Evolutionary conservation across 2,329 filamentous ascomycete species (phyloP).

Genomic region (Cladosporium sp.): DNA sequence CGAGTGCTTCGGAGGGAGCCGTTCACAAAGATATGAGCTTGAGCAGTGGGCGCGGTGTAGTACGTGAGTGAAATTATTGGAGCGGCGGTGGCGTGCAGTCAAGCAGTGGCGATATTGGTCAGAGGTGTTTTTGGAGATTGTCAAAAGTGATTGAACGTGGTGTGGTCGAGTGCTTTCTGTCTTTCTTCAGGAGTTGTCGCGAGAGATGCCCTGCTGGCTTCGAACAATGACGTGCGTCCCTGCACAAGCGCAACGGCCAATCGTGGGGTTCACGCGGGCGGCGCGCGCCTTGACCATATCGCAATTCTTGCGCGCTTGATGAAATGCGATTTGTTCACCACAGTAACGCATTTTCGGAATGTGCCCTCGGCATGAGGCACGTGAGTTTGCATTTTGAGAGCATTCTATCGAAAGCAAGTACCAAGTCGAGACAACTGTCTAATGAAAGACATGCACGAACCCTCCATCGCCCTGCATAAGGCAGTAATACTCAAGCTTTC

Average conservation of each 20-base stretch:
- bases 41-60: background rate
- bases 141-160: background rate
- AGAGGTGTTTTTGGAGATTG: background rate
- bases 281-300: background rate
- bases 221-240: slow-evolving; percentile 4
- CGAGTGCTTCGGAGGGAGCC: background rate
- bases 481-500: slow-evolving; percentile 20
- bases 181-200: slow-evolving; percentile 4
- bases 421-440: background rate
- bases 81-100: background rate
- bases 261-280: background rate
- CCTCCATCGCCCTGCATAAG: background rate
- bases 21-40: background rate
- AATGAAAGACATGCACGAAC: background rate
- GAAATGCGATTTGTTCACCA: background rate
- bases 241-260: slow-evolving; percentile 5
- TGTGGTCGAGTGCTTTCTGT: background rate
- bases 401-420: background rate
- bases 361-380: background rate
- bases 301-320: background rate
- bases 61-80: background rate
- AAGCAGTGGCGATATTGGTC: background rate
- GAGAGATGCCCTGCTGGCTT: background rate
- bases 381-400: background rate
- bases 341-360: background rate